Base-by-base conservation (phyloP, 768 basidiomycete species). In the Phaeolepiota aurea region DNA sequence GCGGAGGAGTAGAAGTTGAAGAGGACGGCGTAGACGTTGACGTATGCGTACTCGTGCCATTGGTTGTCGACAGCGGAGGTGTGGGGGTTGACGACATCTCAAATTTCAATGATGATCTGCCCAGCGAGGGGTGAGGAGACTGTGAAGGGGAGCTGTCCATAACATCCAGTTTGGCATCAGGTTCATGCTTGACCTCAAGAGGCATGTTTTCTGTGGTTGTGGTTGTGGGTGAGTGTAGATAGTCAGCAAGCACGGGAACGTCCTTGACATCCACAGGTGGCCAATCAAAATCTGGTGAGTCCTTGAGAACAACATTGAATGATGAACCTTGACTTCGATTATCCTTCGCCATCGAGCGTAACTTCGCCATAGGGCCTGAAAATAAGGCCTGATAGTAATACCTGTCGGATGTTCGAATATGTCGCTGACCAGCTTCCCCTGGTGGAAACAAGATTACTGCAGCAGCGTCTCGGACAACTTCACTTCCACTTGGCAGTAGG, bases 71-170 rank as follows among this genome's bases (percentile, higher is more conserved):
- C 32, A 53, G 56, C 18, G 59, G 59, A 44, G 62, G 63, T 31
- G 55, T 65, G 23, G 61, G 61, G 32, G 57, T 62, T 45, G 54
- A 54, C 33, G 64, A 62, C 44, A 46, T 28, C 48, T 66, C 62
- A 50, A 54, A 54, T 42, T 57, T 65, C 54, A 55, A 56, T 16
- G 54, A 47, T 49, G 58, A 48, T 20, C 55, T 44, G 28, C 63
- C 61, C 40, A 55, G 48, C 60, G 54, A 18, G 56, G 54, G 3
- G 64, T 64, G 35, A 64, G 33, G 62, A 10, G 63, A 64, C 51
- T 59, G 58, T 21, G 65, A 65, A 20, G 61, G 58, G 34, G 59
- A 61, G 30, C 46, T 40, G 32, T 49, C 44, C 22, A 60, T 61
- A 41, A 52, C 28, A 40, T 53, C 49, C 37, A 44, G 43, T 33